Conservation (phyloP, 169 alveolate genomes). For the Toxoplasma gondii region DNA sequence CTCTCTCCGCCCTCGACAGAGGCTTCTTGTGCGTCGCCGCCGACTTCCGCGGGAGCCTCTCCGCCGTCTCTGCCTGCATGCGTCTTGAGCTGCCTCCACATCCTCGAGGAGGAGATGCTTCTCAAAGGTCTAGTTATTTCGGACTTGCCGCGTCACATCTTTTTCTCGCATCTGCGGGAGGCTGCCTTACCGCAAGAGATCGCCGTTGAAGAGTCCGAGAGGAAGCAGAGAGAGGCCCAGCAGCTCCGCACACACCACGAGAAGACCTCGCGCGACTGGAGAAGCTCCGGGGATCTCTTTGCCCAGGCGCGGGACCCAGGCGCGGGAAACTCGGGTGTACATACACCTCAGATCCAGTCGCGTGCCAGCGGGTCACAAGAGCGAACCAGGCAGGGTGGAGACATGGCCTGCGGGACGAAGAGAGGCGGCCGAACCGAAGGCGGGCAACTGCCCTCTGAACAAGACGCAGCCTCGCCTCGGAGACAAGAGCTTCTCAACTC, state of each 20-base stretch:
- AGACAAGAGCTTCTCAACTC: conserved; percentile 48
- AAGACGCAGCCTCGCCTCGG: too few relatives aligned
- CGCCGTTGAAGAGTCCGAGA: neutral
- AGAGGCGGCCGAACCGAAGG: neutral
- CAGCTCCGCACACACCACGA: neutral
- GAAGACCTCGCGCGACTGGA: neutral
- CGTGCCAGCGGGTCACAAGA: neutral
- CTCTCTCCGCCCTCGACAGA: neutral
- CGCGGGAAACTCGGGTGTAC: neutral
- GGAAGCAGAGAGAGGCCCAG: neutral
- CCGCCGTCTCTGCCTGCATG: conserved; percentile 48
- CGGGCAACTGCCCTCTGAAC: neutral
- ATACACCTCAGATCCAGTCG: neutral
- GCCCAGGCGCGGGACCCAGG: neutral
- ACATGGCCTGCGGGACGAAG: neutral
- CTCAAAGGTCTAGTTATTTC: conserved; percentile 58
- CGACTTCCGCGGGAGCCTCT: conserved; percentile 1
- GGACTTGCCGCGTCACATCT: conserved; percentile 44
- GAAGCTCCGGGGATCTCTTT: neutral
- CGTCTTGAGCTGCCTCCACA: conserved; percentile 62
- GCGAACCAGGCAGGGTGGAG: neutral
- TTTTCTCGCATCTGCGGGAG: conserved; percentile 49
- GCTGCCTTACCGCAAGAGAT: conserved; percentile 44
- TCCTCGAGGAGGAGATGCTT: conserved; percentile 60
- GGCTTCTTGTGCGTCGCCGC: neutral